A percentile compares a stretch with the other conserved stretches of the same genome.
phyloP scores from a whole-genome alignment of 2,329 filamentous ascomycete species.

The Fusarium concolor region DNA sequence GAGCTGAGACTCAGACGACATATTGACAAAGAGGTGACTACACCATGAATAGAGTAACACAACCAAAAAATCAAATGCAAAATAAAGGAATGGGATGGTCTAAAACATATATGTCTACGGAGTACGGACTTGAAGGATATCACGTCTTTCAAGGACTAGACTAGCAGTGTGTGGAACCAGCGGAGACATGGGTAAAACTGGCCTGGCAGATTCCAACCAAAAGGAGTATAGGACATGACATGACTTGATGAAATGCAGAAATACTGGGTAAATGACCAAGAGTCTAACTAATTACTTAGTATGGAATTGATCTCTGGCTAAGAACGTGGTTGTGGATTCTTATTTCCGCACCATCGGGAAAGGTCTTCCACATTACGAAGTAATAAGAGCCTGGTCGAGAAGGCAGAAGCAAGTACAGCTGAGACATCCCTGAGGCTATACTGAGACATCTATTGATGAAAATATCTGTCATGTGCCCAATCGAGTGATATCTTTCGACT shows the following conservation, averaged over 20 bases:
- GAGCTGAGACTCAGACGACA: conserved; percentile 36
- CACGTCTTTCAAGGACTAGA: neutral
- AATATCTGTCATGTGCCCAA: neutral
- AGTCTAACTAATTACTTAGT: neutral
- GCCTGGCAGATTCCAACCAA: neutral
- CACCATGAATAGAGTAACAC: neutral
- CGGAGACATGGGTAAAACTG: neutral
- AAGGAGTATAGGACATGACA: neutral
- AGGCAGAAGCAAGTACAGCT: neutral
- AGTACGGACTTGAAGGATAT: neutral
- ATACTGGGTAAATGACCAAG: neutral
- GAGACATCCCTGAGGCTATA: neutral
- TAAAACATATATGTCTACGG: conserved; percentile 10
- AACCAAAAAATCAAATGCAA: neutral
- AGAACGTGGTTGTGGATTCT: conserved; percentile 11
- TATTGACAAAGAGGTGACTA: neutral
- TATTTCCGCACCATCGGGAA: neutral
- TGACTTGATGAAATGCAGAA: neutral
- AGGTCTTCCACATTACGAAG: neutral
- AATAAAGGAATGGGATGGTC: neutral
- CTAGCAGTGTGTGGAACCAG: neutral
- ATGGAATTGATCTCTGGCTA: neutral
- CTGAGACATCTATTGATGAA: neutral
- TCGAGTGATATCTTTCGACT: neutral
- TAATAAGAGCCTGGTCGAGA: neutral